These are phyloP conservation scores for Tylopilus sp. DNA, from an alignment of 1,284 basidiomycete genomes.

Conservation along the genomic window DNA sequence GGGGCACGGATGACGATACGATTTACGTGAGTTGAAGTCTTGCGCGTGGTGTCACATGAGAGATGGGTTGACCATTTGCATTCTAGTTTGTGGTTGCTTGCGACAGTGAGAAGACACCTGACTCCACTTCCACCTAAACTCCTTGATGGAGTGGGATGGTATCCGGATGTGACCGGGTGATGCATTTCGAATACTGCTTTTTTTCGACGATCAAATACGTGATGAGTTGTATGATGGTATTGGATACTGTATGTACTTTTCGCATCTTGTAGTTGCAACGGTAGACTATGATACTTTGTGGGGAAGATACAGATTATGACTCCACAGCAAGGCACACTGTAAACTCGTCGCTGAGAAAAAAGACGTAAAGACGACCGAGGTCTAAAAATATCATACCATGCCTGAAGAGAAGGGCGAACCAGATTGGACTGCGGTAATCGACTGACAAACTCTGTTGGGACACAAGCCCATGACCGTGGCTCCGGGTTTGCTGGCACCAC, in stretches of 20 bases:
- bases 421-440: not conserved
- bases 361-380: no score
- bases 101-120: constrained; percentile 32
- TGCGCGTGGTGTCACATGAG: constrained; percentile 1
- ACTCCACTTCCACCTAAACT: constrained; percentile 24
- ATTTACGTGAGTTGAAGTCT: constrained; percentile 61
- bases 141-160: not conserved
- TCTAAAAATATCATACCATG: no score
- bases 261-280: not conserved
- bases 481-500: no score
- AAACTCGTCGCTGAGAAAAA: no score
- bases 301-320: not conserved
- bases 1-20: constrained; percentile 70
- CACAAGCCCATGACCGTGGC: no score
- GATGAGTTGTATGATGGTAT: not conserved
- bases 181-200: not conserved
- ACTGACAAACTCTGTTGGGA: no score
- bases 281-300: not conserved
- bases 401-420: not conserved
- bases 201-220: not conserved
- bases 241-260: not conserved
- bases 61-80: constrained; percentile 11
- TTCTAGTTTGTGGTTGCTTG: constrained; percentile 61
- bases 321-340: not conserved
- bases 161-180: not conserved